Percentiles rank a stretch among this genome's conserved stretches.
phyloP scores from a whole-genome alignment of 2,329 filamentous ascomycete species.

The Xylariaceae sp. region DNA sequence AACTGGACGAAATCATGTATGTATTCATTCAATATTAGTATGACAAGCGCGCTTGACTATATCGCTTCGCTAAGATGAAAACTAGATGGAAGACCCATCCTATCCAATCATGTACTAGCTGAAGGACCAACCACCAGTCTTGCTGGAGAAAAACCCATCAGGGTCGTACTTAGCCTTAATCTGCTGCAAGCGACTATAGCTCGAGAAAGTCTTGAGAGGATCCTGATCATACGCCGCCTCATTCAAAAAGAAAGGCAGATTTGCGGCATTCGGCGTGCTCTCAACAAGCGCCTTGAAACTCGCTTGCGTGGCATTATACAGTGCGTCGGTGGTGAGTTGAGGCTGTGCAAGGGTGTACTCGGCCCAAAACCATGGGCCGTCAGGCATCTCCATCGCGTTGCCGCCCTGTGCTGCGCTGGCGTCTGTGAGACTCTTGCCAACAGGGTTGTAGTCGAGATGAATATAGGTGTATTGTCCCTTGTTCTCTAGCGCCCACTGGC shows the following conservation, averaged over 20 bases:
- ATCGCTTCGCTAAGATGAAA: too few relatives aligned
- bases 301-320: constrained; percentile 9
- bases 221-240: constrained; percentile 10
- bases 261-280: constrained; percentile 10
- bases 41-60: too few relatives aligned
- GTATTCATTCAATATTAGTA: too few relatives aligned
- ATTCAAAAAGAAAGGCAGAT: constrained; percentile 9
- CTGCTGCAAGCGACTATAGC: constrained; percentile 2
- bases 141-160: constrained; percentile 8
- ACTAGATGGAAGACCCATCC: too few relatives aligned
- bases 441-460: constrained; percentile 14
- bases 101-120: not conserved
- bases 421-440: constrained; percentile 9
- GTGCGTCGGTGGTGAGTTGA: not conserved
- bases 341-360: constrained; percentile 12
- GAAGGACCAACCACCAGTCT: constrained; percentile 12
- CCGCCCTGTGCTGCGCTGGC: constrained; percentile 10
- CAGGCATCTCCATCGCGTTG: constrained; percentile 13
- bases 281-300: constrained; percentile 12
- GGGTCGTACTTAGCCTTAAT: constrained; percentile 12
- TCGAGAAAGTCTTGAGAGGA: constrained; percentile 9
- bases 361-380: constrained; percentile 14
- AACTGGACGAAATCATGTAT: too few relatives aligned
- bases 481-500: constrained; percentile 8
- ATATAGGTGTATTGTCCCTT: constrained; percentile 11